Conservation (phyloP, 768 basidiomycete genomes). For the Leccinum boreale region DNA sequence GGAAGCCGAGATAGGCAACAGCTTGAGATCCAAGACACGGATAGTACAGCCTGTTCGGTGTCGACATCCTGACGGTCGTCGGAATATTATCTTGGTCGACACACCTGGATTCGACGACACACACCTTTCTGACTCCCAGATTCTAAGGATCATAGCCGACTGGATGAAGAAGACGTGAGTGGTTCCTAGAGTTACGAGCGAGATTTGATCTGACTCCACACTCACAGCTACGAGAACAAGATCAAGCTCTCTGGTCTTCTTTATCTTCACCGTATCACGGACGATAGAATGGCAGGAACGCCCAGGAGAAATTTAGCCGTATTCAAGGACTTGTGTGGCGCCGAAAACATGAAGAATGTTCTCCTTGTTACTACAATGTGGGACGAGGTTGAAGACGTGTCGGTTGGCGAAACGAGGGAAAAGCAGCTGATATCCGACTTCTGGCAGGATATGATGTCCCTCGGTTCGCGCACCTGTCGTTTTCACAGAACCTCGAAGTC, state of each 20-base stretch:
- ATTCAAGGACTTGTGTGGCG: slow-evolving; percentile 12
- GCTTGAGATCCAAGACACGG: slow-evolving; percentile 10
- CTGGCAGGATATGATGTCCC: slow-evolving; percentile 14
- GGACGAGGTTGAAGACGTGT: slow-evolving; percentile 6
- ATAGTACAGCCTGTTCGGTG: slow-evolving; percentile 6
- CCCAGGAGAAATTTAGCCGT: slow-evolving; percentile 8
- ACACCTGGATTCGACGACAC: slow-evolving; percentile 21
- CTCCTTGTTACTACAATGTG: slow-evolving; percentile 21
- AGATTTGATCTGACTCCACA: not conserved
- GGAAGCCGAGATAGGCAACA: not conserved
- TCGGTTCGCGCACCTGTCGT: slow-evolving; percentile 11
- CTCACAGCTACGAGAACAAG: slow-evolving; percentile 5
- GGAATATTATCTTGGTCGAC: slow-evolving; percentile 14
- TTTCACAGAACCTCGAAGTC: slow-evolving; percentile 9
- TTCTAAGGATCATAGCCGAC: slow-evolving; percentile 11
- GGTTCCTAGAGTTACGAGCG: too few relatives aligned
- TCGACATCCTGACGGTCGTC: slow-evolving; percentile 14
- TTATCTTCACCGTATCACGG: slow-evolving; percentile 15
- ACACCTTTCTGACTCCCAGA: slow-evolving; percentile 1
- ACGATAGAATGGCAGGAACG: slow-evolving; percentile 9
- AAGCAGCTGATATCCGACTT: slow-evolving; percentile 8
- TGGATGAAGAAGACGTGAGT: slow-evolving; percentile 19
- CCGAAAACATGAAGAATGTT: slow-evolving; percentile 9
- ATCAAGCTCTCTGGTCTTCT: slow-evolving; percentile 12
- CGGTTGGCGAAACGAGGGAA: slow-evolving; percentile 9